Base-by-base conservation (phyloP, 2,329 filamentous ascomycete species). In the Pestalotiopsis fici region DNA sequence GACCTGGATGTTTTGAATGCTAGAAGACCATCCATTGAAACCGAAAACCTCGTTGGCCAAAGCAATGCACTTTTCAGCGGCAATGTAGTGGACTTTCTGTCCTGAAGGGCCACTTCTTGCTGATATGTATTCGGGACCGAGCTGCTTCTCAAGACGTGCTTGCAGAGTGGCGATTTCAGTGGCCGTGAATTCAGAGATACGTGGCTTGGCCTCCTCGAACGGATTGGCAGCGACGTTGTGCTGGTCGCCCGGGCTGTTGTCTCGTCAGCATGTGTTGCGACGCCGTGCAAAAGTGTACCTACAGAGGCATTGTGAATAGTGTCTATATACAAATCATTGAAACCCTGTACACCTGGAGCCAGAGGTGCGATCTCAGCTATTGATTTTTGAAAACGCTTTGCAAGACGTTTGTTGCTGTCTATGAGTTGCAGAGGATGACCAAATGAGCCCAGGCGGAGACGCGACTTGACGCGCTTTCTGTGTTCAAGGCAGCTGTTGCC, bases 101-200 rank as follows among this genome's bases (percentile, higher is more conserved):
- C 95, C 95, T 11, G 91, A 92, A 13, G 94, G 91, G 2, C 96
- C 96, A 15, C 92, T 85, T 75, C 96, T 88, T 55, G 93, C 89
- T 2, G 95, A 98, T 67, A 99, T 93, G 78, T 97, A 99, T 81
- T 99, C 97, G 0, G 96, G 96, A 0, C 96, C 96, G 12, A 99
- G 88, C 77, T 98, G 95, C 77, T 95, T 97, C 77, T 98, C 93
- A 35, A 99, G 88, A 37, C 93, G 90, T 71, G 89, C 89, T 76
- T 97, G 93, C 15, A 99, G 85, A 0, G 93, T 95, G 25, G 94
- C 94, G 67, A 98, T 95, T 78, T 99, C 91, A 72, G 89, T 86
- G n/a, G 95, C 94, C 0, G 94, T 97, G 83, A 93, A 99, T 76
- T 93, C 89, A 64, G 88, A 91, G 35, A 97, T 87, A 55, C 88